Evolutionary conservation across 331 rosid genomes (phyloP).

Genomic region (Saraca asoca): DNA sequence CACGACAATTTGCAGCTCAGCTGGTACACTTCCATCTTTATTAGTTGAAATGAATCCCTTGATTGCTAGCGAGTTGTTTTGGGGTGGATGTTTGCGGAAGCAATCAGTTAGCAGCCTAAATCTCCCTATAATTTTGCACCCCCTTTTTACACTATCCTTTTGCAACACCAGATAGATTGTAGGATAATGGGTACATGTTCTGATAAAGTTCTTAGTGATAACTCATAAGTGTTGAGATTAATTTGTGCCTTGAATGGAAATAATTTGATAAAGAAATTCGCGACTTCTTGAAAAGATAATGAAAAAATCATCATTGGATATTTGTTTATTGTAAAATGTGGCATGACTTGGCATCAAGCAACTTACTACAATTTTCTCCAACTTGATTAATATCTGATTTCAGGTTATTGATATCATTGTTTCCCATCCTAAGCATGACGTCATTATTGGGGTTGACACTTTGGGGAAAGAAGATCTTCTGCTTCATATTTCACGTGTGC

Average conservation of each 20-base stretch:
- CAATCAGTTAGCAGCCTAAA: not conserved
- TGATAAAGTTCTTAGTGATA: not conserved
- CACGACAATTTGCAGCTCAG: constrained; percentile 55
- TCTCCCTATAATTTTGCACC: not conserved
- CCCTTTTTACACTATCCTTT: not conserved
- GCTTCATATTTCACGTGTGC: constrained; percentile 53
- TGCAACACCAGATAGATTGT: not conserved
- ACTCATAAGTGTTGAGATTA: not conserved
- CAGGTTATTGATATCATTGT: constrained; percentile 61
- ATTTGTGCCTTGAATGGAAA: not conserved
- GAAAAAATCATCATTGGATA: not conserved
- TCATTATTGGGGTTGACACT: constrained; percentile 65
- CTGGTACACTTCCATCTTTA: constrained; percentile 44
- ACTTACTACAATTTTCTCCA: not conserved
- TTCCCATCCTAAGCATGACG: constrained; percentile 69
- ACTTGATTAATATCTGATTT: constrained; percentile 31
- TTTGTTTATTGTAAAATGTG: not conserved
- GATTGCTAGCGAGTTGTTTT: not conserved
- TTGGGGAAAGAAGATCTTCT: constrained; percentile 78
- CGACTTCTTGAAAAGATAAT: not conserved
- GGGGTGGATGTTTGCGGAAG: not conserved
- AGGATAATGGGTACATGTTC: not conserved
- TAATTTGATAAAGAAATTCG: not conserved
- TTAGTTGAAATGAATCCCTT: not conserved
- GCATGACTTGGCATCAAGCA: not conserved